These are phyloP conservation scores for Panus rudis DNA, from an alignment of 768 basidiomycete genomes.

Conservation along the genomic window DNA sequence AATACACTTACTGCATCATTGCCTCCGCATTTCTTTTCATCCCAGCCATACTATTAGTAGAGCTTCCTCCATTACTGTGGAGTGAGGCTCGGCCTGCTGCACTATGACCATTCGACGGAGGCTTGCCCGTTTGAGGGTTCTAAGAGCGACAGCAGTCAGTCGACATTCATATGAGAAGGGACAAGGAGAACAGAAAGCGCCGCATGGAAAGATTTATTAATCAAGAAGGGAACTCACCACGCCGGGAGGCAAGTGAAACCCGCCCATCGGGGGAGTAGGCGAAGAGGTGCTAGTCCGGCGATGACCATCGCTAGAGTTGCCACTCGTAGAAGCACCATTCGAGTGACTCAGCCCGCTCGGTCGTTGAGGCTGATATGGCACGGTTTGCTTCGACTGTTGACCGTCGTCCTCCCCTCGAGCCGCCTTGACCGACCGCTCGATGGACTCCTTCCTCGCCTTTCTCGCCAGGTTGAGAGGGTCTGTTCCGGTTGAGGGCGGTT, in stretches of 20 bases:
- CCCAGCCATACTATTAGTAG: neutral
- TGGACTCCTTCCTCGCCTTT: no score
- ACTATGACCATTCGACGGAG: neutral
- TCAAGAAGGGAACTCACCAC: neutral
- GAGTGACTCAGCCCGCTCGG: neutral
- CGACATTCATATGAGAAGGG: neutral
- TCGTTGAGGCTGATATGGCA: neutral
- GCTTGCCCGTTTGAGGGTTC: neutral
- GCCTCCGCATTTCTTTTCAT: slow-evolving; percentile 11
- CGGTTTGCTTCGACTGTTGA: neutral
- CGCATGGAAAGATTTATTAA: neutral
- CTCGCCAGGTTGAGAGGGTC: no score
- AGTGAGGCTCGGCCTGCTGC: neutral
- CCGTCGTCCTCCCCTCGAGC: neutral
- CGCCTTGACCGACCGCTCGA: neutral
- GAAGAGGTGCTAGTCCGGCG: neutral
- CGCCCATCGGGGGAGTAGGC: slow-evolving; percentile 6
- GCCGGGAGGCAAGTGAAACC: slow-evolving; percentile 10
- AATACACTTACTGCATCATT: slow-evolving; percentile 9
- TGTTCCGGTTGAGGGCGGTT: no score
- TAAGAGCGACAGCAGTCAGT: neutral
- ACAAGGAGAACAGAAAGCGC: neutral
- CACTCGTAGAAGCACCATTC: neutral
- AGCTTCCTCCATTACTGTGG: neutral
- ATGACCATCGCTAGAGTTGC: neutral